These are phyloP conservation scores for Clavariopsis aquatica DNA, from an alignment of 495 filamentous ascomycete species.

Conservation along the genomic window DNA sequence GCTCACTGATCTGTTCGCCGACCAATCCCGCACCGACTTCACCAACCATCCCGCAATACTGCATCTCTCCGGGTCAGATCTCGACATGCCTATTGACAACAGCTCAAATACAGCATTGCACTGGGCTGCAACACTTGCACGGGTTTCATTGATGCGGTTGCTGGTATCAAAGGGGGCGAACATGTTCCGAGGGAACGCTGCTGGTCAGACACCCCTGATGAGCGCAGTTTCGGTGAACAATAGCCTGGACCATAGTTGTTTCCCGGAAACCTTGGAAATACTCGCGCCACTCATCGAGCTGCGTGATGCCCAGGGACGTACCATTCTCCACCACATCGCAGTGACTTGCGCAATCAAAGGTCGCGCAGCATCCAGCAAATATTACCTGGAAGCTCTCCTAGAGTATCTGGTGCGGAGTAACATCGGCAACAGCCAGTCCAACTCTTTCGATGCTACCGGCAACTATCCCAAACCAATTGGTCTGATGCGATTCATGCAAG, in stretches of 20 bases:
- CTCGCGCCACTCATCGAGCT: slow-evolving; percentile 89
- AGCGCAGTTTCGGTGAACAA: slow-evolving; percentile 86
- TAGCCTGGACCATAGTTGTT: slow-evolving; percentile 78
- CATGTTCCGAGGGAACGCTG: slow-evolving; percentile 81
- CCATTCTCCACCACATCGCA: slow-evolving; percentile 93
- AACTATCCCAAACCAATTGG: slow-evolving; percentile 64
- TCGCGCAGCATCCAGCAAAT: slow-evolving; percentile 76
- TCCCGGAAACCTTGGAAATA: slow-evolving; percentile 82
- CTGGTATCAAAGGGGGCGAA: slow-evolving; percentile 80
- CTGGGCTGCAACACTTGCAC: slow-evolving; percentile 96
- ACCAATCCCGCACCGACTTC: slow-evolving; percentile 65
- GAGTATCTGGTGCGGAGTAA: slow-evolving; percentile 81
- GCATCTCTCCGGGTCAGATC: slow-evolving; percentile 74
- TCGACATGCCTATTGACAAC: slow-evolving; percentile 86
- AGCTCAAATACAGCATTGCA: slow-evolving; percentile 87
- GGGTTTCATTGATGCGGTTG: slow-evolving; percentile 73
- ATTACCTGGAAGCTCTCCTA: slow-evolving; percentile 88
- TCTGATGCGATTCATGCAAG: slow-evolving; percentile 86
- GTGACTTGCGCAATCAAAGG: slow-evolving; percentile 92
- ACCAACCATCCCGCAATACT: slow-evolving; percentile 64
- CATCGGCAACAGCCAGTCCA: slow-evolving; percentile 35
- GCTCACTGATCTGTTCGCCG: slow-evolving; percentile 85
- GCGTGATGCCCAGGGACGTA: slow-evolving; percentile 82
- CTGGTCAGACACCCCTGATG: slow-evolving; percentile 89
- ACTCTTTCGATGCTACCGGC: slow-evolving; percentile 28